Evolutionary conservation across 2,329 filamentous ascomycete species (phyloP), one percentile per base, ranked within the genome.

Genomic region (Penicillium sp.): DNA sequence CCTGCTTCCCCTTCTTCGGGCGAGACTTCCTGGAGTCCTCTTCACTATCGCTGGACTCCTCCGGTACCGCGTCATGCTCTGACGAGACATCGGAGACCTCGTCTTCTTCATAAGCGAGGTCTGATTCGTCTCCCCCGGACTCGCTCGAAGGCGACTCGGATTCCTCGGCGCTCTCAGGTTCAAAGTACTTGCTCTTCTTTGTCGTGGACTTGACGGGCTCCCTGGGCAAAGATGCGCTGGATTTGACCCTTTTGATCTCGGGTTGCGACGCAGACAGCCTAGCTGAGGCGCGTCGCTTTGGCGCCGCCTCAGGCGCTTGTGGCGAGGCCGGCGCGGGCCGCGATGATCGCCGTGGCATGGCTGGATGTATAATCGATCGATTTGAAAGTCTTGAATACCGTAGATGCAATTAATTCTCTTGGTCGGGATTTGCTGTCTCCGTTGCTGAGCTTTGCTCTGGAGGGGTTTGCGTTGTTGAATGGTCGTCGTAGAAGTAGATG

Each of bases 41-140:
- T 28, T 65, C 65, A 42, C 59, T 61, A n/a, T 64, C 66, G 53
- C 55, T 60, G 26, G 70, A 58, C 58, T 66, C 62, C 49, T 68
- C 69, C 14, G 56, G 60, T 49, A 64, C 64, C 35, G 54, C 57
- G 19, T 65, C 60, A 4, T 67, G 43, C 53, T 49, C 51, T 22
- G 60, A 53, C 14, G 58, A 52, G 16, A 11, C 51, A 19, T 66
- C 59, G 22, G 57, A 59, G 14, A 53, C 62, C 8, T 58, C 40
- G 48, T 61, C 66, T 25, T 68, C 66, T 38, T 68, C 67, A 52
- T 69, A 67, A 33, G 51, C 70, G 33, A 83, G 67, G 86, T 85
- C 61, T 88, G 61, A 61, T 10, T 93, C 90, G 81, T 93, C 91
- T 78, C 93, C 91, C 78, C 92, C 90, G 70, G 89, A 89, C 74